Conservation (phyloP, 164 flowering plant species). For the Brasenia schreberi region DNA sequence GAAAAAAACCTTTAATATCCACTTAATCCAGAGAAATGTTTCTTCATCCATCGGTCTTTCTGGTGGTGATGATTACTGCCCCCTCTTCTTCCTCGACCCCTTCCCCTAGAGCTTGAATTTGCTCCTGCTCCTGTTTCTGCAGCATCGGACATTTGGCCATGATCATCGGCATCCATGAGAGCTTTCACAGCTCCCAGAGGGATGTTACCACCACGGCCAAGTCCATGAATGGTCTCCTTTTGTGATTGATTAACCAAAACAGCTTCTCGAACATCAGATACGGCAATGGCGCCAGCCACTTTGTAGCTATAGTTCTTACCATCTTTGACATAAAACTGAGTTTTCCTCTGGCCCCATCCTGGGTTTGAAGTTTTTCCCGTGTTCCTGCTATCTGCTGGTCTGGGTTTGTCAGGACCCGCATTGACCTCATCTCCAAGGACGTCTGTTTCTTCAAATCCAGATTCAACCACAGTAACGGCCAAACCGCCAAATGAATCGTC, state of each 20-base stretch:
- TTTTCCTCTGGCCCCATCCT: constrained; percentile 60
- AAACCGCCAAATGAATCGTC: constrained; percentile 96
- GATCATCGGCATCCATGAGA: constrained; percentile 18
- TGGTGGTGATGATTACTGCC: constrained; percentile 27
- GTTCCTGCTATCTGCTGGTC: constrained; percentile 18
- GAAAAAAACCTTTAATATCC: constrained; percentile 17
- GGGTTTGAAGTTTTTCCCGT: constrained; percentile 18
- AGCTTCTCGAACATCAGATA: constrained; percentile 57
- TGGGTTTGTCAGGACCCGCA: constrained; percentile 19
- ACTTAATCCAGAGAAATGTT: constrained; percentile 53
- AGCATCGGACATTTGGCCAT: constrained; percentile 20
- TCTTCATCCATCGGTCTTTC: constrained; percentile 64
- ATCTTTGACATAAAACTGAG: constrained; percentile 90
- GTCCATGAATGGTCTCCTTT: constrained; percentile 63
- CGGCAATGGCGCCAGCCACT: constrained; percentile 78
- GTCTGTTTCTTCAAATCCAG: constrained; percentile 56
- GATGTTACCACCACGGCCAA: constrained; percentile 84
- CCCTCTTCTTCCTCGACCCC: constrained; percentile 24
- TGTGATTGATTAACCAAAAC: constrained; percentile 43
- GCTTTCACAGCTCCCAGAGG: constrained; percentile 61
- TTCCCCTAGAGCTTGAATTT: constrained; percentile 14
- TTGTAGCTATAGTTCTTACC: constrained; percentile 97
- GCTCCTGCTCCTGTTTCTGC: constrained; percentile 22
- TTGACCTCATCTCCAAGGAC: constrained; percentile 27
- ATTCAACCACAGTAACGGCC: constrained; percentile 63